Percentiles rank a stretch among this genome's conserved stretches.
phyloP scores from a whole-genome alignment of 2,329 filamentous ascomycete genomes.

The Cladosporium phlei region DNA sequence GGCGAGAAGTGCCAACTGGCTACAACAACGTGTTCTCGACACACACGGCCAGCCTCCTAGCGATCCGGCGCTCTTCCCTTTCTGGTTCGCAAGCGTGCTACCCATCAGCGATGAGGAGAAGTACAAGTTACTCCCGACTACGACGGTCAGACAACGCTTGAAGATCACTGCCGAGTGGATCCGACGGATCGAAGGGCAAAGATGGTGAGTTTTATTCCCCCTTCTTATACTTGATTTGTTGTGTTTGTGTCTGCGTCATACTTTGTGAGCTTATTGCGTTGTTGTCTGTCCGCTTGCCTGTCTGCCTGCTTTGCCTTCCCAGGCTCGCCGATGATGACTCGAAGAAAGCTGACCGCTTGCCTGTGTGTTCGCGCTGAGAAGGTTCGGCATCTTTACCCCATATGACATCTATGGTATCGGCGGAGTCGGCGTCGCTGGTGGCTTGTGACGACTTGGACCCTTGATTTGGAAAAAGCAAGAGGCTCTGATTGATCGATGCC shows the following conservation, averaged over 20 bases:
- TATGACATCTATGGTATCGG: slow-evolving; percentile 10
- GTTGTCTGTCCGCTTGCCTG: not conserved
- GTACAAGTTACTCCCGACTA: slow-evolving; percentile 67
- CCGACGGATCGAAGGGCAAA: slow-evolving; percentile 61
- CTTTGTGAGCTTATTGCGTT: slow-evolving; percentile 4
- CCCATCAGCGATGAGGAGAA: slow-evolving; percentile 75
- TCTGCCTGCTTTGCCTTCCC: not conserved
- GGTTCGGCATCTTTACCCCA: not conserved
- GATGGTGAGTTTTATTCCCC: slow-evolving; percentile 57
- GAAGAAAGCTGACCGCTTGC: slow-evolving; percentile 9
- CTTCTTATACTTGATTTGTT: not conserved
- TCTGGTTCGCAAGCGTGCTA: slow-evolving; percentile 83
- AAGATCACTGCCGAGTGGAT: slow-evolving; percentile 83
- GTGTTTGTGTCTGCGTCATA: no score
- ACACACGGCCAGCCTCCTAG: slow-evolving; percentile 73
- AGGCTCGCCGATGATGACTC: slow-evolving; percentile 2
- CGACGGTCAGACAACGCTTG: slow-evolving; percentile 71
- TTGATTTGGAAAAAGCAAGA: no score
- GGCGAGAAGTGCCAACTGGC: slow-evolving; percentile 65
- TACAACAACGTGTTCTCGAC: slow-evolving; percentile 64
- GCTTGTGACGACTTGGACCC: no score
- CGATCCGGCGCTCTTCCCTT: slow-evolving; percentile 74
- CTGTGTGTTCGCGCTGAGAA: slow-evolving; percentile 8
- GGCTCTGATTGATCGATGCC: no score
- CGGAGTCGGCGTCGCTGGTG: no score